phyloP scores from a whole-genome alignment of 139 green algal species.

The Chlorella vulgaris region DNA sequence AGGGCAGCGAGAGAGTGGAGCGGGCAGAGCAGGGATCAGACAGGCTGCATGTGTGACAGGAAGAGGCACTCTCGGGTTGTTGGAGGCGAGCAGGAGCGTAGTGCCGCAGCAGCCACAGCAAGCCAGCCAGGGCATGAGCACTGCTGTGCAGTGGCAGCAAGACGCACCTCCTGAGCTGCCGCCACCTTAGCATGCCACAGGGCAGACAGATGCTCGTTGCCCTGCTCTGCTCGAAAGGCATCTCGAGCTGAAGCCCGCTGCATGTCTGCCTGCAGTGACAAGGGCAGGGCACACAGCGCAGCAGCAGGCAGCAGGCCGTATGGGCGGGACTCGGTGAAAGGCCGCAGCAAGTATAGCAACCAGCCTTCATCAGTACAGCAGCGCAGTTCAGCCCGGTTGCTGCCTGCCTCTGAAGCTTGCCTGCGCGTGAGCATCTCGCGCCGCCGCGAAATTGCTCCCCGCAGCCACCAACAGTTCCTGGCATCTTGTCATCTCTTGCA shows the following conservation, averaged over 20 bases:
- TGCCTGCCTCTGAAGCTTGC: too few species aligned
- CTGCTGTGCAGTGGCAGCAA: too few species aligned
- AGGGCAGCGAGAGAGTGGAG: not conserved
- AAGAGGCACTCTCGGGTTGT: too few species aligned
- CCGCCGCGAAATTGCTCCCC: not conserved
- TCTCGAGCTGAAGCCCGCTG: constrained; percentile 27
- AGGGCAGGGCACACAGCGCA: not conserved
- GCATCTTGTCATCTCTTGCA: not conserved
- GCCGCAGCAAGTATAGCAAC: too few species aligned
- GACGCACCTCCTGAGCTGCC: constrained; percentile 21
- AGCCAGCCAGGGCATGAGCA: not conserved
- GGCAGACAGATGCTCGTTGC: constrained; percentile 13
- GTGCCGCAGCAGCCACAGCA: not conserved
- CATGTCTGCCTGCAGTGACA: constrained; percentile 25
- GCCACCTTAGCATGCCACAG: constrained; percentile 44
- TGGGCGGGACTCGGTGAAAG: too few species aligned
- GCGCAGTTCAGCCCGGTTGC: too few species aligned
- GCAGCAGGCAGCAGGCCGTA: not conserved
- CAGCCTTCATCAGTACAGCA: not conserved
- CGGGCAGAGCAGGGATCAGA: not conserved
- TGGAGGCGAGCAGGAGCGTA: not conserved
- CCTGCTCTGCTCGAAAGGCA: constrained; percentile 23
- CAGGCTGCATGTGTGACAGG: not conserved
- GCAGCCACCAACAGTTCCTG: not conserved
- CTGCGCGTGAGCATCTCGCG: not conserved